Percentiles rank a stretch among this genome's conserved stretches.
Conservation (phyloP, 306 rosid genomes). For the Cicer pinnatifidum region DNA sequence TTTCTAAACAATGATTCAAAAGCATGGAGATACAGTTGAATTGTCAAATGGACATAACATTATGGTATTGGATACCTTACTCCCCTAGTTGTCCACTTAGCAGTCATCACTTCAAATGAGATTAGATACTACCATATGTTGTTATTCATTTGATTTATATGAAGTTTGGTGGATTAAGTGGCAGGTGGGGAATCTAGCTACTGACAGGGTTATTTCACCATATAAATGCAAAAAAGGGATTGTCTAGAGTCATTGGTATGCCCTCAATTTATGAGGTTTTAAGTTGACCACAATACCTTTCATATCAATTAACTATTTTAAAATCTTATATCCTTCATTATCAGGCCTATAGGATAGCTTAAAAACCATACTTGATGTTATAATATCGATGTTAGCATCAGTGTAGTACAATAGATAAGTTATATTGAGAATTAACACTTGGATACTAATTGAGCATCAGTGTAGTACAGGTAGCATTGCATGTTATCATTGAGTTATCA, state of each 20-base stretch:
- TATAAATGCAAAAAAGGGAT: constrained; percentile 48
- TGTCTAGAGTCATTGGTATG: constrained; percentile 66
- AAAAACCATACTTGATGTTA: constrained; percentile 48
- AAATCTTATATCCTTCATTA: constrained; percentile 34
- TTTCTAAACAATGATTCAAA: constrained; percentile 16
- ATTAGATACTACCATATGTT: constrained; percentile 41
- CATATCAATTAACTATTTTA: constrained; percentile 43
- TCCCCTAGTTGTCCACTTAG: constrained; percentile 34
- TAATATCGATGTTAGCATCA: constrained; percentile 35
- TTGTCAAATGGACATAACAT: constrained; percentile 31
- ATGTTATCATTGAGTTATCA: too few species aligned
- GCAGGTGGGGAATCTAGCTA: constrained; percentile 65
- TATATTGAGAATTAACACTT: too few species aligned
- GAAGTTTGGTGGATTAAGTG: constrained; percentile 72
- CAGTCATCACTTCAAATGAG: constrained; percentile 40
- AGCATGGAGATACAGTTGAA: constrained; percentile 3
- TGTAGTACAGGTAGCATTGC: too few species aligned
- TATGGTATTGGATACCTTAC: constrained; percentile 27
- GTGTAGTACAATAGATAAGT: too few species aligned
- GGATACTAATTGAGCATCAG: too few species aligned
- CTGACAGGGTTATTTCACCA: constrained; percentile 60
- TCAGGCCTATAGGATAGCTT: constrained; percentile 46
- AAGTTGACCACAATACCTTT: constrained; percentile 41
- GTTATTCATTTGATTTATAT: constrained; percentile 54
- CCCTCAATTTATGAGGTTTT: constrained; percentile 49